Conservation (phyloP, 83 land plant species). For the Picea abies region DNA sequence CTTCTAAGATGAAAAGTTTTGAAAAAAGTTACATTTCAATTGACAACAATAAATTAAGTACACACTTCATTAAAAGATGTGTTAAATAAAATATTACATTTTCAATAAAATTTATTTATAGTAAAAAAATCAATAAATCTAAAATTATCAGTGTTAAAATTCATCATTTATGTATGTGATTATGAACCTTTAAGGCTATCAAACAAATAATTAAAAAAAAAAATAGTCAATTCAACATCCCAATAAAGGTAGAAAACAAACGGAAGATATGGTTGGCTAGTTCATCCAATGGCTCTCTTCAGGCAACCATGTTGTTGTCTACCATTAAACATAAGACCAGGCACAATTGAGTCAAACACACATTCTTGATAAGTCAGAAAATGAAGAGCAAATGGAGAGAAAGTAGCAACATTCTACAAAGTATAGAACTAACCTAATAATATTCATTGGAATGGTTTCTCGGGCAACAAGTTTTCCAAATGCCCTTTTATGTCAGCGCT, state of each 20-base stretch:
- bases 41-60: no score
- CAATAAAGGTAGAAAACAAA: constrained; percentile 15
- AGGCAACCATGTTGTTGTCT: constrained; percentile 83
- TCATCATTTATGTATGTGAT: no score
- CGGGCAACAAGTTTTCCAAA: constrained; percentile 49
- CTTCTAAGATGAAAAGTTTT: no score
- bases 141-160: no score
- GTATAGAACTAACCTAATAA: constrained; percentile 42
- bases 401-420: neutral
- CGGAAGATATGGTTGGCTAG: constrained; percentile 28
- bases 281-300: constrained; percentile 64
- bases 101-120: no score
- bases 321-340: constrained; percentile 17
- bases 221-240: neutral
- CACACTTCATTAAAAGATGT: no score
- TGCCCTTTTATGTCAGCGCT: constrained; percentile 11
- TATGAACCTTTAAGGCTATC: no score
- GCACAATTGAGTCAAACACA: neutral
- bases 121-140: no score
- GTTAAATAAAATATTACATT: no score
- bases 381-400: neutral
- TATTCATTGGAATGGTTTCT: constrained; percentile 56
- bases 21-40: no score
- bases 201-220: constrained; percentile 5
- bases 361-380: neutral